phyloP scores from a whole-genome alignment of 192 early-diverging fungal species.

The Backusella parvicylindrica region DNA sequence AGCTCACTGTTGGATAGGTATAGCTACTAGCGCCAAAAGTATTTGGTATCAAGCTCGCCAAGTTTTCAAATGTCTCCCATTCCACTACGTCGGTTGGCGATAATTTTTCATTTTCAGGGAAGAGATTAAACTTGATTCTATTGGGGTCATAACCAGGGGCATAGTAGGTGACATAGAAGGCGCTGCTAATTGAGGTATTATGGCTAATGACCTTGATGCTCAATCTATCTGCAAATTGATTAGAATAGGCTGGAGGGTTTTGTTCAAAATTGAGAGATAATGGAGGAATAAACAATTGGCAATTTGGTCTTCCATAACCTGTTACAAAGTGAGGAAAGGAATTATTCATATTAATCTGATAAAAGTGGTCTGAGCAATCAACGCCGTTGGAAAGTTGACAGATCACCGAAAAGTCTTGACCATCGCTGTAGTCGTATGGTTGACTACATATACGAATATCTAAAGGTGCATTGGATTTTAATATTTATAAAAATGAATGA shows the following conservation, averaged over 20 bases:
- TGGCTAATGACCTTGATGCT: not conserved
- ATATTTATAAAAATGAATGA: not conserved
- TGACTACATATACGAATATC: not conserved
- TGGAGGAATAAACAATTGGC: not conserved
- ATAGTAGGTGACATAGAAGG: not conserved
- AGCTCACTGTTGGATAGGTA: not conserved
- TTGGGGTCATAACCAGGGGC: slow-evolving; percentile 2
- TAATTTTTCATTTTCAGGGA: not conserved
- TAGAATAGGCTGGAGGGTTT: not conserved
- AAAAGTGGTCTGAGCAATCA: not conserved
- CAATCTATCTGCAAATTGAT: not conserved
- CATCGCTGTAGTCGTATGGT: no score
- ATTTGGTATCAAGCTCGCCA: no score
- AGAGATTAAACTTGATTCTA: not conserved
- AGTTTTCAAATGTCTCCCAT: not conserved
- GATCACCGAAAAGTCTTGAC: not conserved
- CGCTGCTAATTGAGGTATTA: not conserved
- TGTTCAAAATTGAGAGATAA: not conserved
- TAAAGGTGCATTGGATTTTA: not conserved
- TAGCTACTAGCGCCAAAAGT: not conserved
- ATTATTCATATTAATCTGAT: not conserved
- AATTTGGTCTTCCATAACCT: not conserved
- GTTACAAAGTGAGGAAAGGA: not conserved
- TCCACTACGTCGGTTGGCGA: not conserved
- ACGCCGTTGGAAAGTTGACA: not conserved